Percentiles rank a stretch among this genome's conserved stretches.
These are phyloP conservation scores for Rubia tinctorum DNA, from an alignment of 305 asterid genomes.

Conservation along the genomic window DNA sequence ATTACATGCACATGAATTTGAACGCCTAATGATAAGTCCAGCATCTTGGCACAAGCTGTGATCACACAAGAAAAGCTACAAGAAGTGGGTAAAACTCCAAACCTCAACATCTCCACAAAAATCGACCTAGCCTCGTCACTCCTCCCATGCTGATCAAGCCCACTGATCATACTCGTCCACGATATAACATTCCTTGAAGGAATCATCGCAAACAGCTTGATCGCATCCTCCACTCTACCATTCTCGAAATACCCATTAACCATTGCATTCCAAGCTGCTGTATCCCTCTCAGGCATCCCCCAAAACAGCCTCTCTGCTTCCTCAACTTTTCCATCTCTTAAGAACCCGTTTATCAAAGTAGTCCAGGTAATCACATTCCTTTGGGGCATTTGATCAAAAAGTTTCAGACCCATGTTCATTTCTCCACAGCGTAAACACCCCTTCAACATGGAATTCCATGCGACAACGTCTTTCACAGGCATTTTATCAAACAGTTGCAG, in stretches of 20 bases:
- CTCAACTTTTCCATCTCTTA: slow-evolving; percentile 57
- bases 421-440: slow-evolving; percentile 66
- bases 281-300: slow-evolving; percentile 67
- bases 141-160: slow-evolving; percentile 72
- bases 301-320: slow-evolving; percentile 58
- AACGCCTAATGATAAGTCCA: slow-evolving; percentile 40
- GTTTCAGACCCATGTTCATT: slow-evolving; percentile 48
- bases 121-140: slow-evolving; percentile 52
- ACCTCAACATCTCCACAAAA: slow-evolving; percentile 49
- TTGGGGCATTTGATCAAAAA: slow-evolving; percentile 70
- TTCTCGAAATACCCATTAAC: slow-evolving; percentile 63
- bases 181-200: slow-evolving; percentile 65
- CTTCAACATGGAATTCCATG: slow-evolving; percentile 81
- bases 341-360: slow-evolving; percentile 56
- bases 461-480: slow-evolving; percentile 56
- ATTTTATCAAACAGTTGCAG: slow-evolving; percentile 65
- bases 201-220: slow-evolving; percentile 49
- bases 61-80: slow-evolving; percentile 56
- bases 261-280: slow-evolving; percentile 80
- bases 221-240: slow-evolving; percentile 54
- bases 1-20: slow-evolving; percentile 59
- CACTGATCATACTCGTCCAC: slow-evolving; percentile 82
- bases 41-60: slow-evolving; percentile 54
- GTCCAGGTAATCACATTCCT: slow-evolving; percentile 82
- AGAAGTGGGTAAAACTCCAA: slow-evolving; percentile 54